Evolutionary conservation across 345 rosid genomes (phyloP), one percentile per base, ranked within the genome.

Genomic region (Linum trigynum): DNA sequence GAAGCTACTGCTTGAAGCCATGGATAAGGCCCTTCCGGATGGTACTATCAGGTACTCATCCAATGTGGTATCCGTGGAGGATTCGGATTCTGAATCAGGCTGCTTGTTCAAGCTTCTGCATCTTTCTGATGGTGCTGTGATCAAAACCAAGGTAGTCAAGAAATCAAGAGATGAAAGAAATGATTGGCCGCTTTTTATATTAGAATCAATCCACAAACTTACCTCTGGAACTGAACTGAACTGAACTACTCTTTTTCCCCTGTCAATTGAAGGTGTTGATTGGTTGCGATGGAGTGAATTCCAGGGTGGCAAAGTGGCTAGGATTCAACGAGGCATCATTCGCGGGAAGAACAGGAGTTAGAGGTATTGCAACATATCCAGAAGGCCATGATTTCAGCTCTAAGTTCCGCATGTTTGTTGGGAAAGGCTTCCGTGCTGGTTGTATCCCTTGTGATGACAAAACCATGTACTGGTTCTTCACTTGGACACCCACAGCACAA

Each of bases 41-140:
- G 60, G 60, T 16, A 57, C 60, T 36, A 57, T 57, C n/a, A 57
- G 60, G 60, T 57, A 57, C 60, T 57, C 60, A 4, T 57, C 60
- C 60, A 57, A 57, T 23, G 60, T 57, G 60, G 60, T 57, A 15
- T 57, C 60, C 9, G 17, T 57, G 11, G 60, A 57, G 59, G 45
- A 41, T 41, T 4, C 5, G 5, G 45, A 41, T 4, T 41, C 45
- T 3, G 60, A 57, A 3, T 57, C 60, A 17, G 60, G 36, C 60
- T 57, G 38, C 60, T 23, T 23, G 32, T 16, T 57, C 32, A 57
- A 57, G 17, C 60, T 57, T 2, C 60, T 57, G 37, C 60, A 57
- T 3, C 60, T 57, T 57, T 23, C 60, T 57, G 60, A 57, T 57
- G 60, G 37, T 23, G 17, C 60, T 7, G 11, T 57, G 9, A 57